A percentile compares a stretch with the other conserved stretches of the same genome.
Conservation (phyloP, 129 eudicot genomes). For the Daucus carota region DNA sequence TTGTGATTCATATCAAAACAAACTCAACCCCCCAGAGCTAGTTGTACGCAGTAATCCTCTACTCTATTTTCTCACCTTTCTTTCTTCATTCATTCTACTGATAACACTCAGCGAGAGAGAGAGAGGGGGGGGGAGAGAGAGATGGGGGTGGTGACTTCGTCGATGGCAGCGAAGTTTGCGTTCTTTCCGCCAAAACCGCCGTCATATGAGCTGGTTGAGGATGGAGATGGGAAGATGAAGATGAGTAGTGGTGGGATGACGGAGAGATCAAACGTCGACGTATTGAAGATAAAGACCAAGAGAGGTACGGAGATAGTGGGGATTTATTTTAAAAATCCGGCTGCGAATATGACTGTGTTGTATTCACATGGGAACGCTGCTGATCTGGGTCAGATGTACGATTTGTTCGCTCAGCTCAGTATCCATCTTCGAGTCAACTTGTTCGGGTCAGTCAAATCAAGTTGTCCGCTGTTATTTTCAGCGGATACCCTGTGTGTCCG, state of each 20-base stretch:
- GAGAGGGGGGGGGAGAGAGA: background rate
- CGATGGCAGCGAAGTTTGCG: constrained; percentile 95
- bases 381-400: constrained; percentile 96
- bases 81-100: background rate
- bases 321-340: constrained; percentile 64
- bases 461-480: too few relatives aligned
- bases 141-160: constrained; percentile 93
- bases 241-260: constrained; percentile 69
- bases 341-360: constrained; percentile 65
- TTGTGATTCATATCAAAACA: background rate
- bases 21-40: background rate
- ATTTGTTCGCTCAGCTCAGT: constrained; percentile 74
- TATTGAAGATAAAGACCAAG: constrained; percentile 70
- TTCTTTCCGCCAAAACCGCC: constrained; percentile 95
- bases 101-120: background rate
- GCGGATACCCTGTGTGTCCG: too few relatives aligned
- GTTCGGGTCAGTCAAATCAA: constrained; percentile 59
- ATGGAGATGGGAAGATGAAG: constrained; percentile 53
- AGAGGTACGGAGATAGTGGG: constrained; percentile 72
- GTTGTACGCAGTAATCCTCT: background rate
- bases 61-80: background rate
- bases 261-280: constrained; percentile 76
- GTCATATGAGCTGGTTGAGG: constrained; percentile 63
- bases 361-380: constrained; percentile 99
- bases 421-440: constrained; percentile 75